Conservation (phyloP, 257 asterid genomes). For the Capsicum chinense region DNA sequence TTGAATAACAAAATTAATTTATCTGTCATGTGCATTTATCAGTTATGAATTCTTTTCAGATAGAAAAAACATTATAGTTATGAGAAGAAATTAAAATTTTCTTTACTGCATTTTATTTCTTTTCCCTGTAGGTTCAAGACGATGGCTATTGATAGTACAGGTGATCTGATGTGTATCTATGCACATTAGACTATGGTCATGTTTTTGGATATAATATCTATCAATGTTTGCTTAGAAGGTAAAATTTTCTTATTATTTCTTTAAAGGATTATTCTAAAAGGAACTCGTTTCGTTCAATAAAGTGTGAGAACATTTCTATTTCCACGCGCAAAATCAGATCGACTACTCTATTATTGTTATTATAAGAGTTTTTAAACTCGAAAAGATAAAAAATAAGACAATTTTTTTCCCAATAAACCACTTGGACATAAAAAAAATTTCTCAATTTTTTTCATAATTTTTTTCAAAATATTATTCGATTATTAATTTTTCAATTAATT, state of each 20-base stretch:
- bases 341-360: no score
- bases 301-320: no score
- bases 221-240: not conserved
- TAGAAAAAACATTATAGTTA: constrained; percentile 50
- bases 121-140: constrained; percentile 48
- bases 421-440: no score
- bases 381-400: no score
- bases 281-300: no score
- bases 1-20: constrained; percentile 34
- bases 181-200: constrained; percentile 29
- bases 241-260: no score
- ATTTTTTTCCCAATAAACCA: no score
- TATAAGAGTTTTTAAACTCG: no score
- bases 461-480: not conserved
- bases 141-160: constrained; percentile 50
- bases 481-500: not conserved
- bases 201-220: not conserved
- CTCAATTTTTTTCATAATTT: no score
- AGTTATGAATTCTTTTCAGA: constrained; percentile 57
- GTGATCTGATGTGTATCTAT: constrained; percentile 48
- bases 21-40: constrained; percentile 55
- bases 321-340: no score
- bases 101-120: constrained; percentile 44
- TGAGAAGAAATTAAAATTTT: constrained; percentile 44
- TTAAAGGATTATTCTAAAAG: no score